Evolutionary conservation across 73 alveolate genomes (phyloP).

Genomic region (Tetrahymena elliotti): DNA sequence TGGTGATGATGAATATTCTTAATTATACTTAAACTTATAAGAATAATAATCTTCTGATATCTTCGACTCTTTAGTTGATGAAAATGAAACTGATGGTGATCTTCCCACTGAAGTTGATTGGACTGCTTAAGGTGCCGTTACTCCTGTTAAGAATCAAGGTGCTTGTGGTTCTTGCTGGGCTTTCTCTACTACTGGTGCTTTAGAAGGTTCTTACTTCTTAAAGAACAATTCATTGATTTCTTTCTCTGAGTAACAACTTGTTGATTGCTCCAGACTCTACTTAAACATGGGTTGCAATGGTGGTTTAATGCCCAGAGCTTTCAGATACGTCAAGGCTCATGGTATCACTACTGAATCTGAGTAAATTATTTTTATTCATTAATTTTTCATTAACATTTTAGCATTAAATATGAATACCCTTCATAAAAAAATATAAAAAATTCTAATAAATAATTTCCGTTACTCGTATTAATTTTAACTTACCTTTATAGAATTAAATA

Average conservation of each 20-base stretch:
- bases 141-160: constrained; percentile 57
- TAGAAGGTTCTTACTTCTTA: constrained; percentile 51
- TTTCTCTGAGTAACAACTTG: constrained; percentile 62
- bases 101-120: constrained; percentile 20
- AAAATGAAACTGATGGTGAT: background rate
- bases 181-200: constrained; percentile 65
- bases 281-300: constrained; percentile 77
- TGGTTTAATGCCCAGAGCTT: constrained; percentile 68
- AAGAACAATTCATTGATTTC: constrained; percentile 17
- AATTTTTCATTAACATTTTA: too few relatives aligned
- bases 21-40: background rate
- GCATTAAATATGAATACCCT: too few relatives aligned
- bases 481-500: too few relatives aligned
- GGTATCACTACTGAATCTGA: constrained; percentile 50
- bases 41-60: background rate
- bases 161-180: constrained; percentile 89
- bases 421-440: too few relatives aligned
- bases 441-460: too few relatives aligned
- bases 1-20: background rate
- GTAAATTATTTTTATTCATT: constrained; percentile 46
- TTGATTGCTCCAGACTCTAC: constrained; percentile 64
- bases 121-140: constrained; percentile 14
- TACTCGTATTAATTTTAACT: too few relatives aligned
- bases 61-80: background rate
- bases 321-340: constrained; percentile 47